These are phyloP conservation scores for Henckelia pumila DNA, from an alignment of 257 asterid species.

Conservation along the genomic window DNA sequence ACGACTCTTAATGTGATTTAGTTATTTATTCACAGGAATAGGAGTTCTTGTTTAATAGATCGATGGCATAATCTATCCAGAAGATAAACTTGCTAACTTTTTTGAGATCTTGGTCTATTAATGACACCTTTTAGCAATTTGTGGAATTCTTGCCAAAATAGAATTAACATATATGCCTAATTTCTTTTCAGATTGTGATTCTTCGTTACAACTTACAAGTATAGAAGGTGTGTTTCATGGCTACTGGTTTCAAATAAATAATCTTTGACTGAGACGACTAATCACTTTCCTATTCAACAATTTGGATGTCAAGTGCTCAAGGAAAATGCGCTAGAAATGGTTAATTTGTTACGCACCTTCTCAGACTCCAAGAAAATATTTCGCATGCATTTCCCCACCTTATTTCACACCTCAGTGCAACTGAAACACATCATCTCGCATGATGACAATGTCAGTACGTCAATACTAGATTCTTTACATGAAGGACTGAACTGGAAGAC, in stretches of 20 bases:
- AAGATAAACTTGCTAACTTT: neutral
- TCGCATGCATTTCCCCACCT: neutral
- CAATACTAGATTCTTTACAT: neutral
- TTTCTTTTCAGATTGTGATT: no score
- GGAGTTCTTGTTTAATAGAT: neutral
- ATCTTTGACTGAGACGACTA: neutral
- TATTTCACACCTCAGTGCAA: neutral
- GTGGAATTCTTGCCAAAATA: neutral
- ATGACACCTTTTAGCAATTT: no score
- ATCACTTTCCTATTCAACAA: neutral
- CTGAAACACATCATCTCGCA: neutral
- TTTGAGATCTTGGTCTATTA: neutral
- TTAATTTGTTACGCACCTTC: neutral
- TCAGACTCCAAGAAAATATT: neutral
- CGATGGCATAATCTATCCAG: neutral
- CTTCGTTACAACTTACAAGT: no score
- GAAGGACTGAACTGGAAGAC: neutral
- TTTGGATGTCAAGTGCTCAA: neutral
- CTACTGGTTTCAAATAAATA: neutral
- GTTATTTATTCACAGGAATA: neutral
- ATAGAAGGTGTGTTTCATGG: neutral
- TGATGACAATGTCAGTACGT: neutral
- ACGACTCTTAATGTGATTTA: neutral
- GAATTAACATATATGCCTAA: neutral
- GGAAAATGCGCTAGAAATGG: neutral